Conservation (phyloP, 345 rosid genomes). For the Ricinus communis region DNA sequence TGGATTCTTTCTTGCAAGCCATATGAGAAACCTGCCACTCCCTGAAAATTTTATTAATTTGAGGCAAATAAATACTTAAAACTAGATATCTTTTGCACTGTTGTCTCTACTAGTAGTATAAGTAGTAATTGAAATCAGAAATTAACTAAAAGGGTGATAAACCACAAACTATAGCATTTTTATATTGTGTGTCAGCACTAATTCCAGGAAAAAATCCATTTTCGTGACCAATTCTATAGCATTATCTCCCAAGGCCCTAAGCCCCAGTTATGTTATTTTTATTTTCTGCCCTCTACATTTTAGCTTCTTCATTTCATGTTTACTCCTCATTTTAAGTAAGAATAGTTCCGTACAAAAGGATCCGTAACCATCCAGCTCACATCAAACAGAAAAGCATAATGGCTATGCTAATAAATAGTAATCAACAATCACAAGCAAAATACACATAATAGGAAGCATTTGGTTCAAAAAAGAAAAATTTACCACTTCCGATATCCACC, state of each 20-base stretch:
- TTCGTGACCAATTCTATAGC: neutral
- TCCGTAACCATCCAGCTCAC: neutral
- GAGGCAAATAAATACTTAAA: constrained; percentile 14
- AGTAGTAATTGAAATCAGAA: neutral
- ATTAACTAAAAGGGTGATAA: neutral
- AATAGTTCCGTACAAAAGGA: neutral
- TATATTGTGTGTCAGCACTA: neutral
- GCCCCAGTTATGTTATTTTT: neutral
- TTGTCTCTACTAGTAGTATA: neutral
- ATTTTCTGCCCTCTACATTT: neutral
- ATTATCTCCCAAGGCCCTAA: neutral
- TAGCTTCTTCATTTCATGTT: neutral
- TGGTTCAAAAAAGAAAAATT: neutral
- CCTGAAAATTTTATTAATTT: constrained; percentile 42
- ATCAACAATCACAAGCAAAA: neutral
- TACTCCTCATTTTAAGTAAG: neutral
- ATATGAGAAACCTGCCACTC: constrained; percentile 89
- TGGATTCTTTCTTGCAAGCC: constrained; percentile 70
- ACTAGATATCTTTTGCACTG: neutral
- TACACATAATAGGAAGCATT: neutral
- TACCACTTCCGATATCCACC: constrained; percentile 98
- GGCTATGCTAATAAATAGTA: neutral
- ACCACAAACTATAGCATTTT: too few relatives aligned
- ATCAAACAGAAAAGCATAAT: neutral
- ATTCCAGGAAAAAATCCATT: constrained; percentile 1